Evolutionary conservation across 1,284 basidiomycete species (phyloP).

Genomic region (Trametes pubescens): DNA sequence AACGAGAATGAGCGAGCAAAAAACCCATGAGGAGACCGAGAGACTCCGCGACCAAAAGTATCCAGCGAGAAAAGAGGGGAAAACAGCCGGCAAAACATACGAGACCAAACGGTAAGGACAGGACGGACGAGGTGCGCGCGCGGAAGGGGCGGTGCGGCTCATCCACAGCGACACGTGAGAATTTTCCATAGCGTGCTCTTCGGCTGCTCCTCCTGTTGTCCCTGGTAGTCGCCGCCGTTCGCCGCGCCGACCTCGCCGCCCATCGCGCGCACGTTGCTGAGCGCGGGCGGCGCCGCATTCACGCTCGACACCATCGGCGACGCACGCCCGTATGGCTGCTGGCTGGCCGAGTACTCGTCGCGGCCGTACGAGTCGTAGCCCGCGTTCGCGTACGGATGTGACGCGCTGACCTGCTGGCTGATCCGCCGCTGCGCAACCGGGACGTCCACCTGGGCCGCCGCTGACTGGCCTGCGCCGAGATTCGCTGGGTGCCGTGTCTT

Average conservation of each 20-base stretch:
- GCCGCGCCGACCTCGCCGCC: conserved; percentile 72
- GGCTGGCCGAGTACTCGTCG: conserved; percentile 54
- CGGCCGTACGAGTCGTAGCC: conserved; percentile 59
- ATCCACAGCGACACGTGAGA: conserved; percentile 80
- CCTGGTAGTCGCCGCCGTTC: conserved; percentile 65
- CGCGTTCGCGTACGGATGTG: conserved; percentile 74
- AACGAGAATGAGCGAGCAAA: conserved; percentile 21
- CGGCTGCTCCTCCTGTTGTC: conserved; percentile 62
- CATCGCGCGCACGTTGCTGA: conserved; percentile 73
- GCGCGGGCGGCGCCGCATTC: conserved; percentile 70
- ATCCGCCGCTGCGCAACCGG: conserved; percentile 59
- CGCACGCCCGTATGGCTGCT: conserved; percentile 66
- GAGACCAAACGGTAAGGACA: conserved; percentile 26
- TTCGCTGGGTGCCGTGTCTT: conserved; percentile 68
- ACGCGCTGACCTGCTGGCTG: conserved; percentile 46
- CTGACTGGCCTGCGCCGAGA: conserved; percentile 73
- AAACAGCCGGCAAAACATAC: background rate
- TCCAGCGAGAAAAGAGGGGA: conserved; percentile 28
- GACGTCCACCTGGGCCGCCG: conserved; percentile 77
- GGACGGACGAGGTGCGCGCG: conserved; percentile 24
- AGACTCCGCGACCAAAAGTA: conserved; percentile 28
- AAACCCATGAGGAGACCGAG: conserved; percentile 19
- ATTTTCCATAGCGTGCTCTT: conserved; percentile 70
- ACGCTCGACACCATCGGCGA: conserved; percentile 79
- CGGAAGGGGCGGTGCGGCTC: conserved; percentile 31